A percentile compares a stretch with the other conserved stretches of the same genome.
phyloP scores from a whole-genome alignment of 306 rosid species.

The Dalbergia oliveri region DNA sequence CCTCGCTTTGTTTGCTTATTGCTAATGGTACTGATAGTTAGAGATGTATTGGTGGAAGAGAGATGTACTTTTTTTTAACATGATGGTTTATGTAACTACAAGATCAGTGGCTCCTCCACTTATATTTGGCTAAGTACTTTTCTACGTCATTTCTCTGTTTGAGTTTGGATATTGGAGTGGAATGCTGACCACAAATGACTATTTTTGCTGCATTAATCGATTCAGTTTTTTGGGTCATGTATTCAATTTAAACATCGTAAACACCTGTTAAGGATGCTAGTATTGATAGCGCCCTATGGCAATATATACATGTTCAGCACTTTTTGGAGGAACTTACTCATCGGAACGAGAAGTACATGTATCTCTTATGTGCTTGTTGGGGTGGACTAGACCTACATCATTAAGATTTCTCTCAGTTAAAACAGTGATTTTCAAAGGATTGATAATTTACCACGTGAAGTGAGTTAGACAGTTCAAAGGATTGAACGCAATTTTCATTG shows the following conservation, averaged over 20 bases:
- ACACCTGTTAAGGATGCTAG: not conserved
- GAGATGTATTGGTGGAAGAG: slow-evolving; percentile 20
- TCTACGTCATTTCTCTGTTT: not conserved
- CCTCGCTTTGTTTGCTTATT: slow-evolving; percentile 21
- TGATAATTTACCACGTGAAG: not conserved
- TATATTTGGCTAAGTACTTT: not conserved
- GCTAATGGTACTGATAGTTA: slow-evolving; percentile 13
- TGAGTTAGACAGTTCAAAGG: not conserved
- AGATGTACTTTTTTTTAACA: slow-evolving; percentile 14
- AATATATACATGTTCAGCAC: not conserved
- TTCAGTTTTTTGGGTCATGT: not conserved
- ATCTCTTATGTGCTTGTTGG: not conserved
- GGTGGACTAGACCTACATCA: not conserved
- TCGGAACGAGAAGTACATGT: not conserved
- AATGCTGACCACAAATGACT: not conserved
- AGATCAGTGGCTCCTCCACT: not conserved
- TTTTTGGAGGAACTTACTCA: not conserved
- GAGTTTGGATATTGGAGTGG: too few species aligned
- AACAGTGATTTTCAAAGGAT: not conserved
- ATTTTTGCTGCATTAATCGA: not conserved
- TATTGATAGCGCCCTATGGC: too few species aligned
- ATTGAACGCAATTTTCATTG: not conserved
- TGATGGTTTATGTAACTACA: slow-evolving; percentile 37
- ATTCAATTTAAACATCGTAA: not conserved
- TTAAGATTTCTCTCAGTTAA: not conserved